These are phyloP conservation scores for Fusarium lyarnte DNA, from an alignment of 2,329 filamentous ascomycete species.

Conservation along the genomic window DNA sequence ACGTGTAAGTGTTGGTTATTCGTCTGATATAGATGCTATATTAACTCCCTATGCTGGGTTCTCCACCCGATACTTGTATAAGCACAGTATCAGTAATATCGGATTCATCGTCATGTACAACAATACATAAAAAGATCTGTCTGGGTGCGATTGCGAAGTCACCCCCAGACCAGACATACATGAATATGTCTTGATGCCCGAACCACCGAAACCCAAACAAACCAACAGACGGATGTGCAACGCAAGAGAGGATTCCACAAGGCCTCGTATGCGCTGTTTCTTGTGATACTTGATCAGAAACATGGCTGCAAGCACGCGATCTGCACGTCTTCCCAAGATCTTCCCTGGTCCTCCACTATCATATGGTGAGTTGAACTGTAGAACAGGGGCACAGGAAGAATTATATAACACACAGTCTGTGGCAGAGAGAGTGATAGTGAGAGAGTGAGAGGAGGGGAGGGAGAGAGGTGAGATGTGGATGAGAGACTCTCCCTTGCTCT, in stretches of 20 bases:
- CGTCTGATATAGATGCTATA: neutral
- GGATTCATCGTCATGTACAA: neutral
- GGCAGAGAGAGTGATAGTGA: neutral
- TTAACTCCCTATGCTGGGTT: neutral
- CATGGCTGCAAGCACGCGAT: constrained; percentile 45
- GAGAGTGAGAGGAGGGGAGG: accelerated
- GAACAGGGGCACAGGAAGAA: neutral
- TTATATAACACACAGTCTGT: neutral
- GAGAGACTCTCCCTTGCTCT: neutral
- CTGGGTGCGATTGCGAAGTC: constrained; percentile 12
- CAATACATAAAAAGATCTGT: constrained; percentile 3
- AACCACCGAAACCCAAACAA: constrained; percentile 25
- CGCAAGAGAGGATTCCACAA: constrained; percentile 9
- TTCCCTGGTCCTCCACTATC: constrained; percentile 9
- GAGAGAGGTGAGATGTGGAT: neutral
- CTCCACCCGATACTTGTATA: neutral
- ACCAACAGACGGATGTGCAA: neutral
- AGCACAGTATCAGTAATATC: neutral
- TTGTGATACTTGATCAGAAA: constrained; percentile 45
- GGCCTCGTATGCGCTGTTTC: constrained; percentile 38
- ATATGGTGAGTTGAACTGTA: neutral
- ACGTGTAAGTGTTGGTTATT: neutral
- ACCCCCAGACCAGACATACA: constrained; percentile 4
- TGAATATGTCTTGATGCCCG: constrained; percentile 36
- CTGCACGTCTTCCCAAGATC: constrained; percentile 42